Evolutionary conservation across 2,329 filamentous ascomycete genomes (phyloP).

Genomic region (Colletotrichum navitas): DNA sequence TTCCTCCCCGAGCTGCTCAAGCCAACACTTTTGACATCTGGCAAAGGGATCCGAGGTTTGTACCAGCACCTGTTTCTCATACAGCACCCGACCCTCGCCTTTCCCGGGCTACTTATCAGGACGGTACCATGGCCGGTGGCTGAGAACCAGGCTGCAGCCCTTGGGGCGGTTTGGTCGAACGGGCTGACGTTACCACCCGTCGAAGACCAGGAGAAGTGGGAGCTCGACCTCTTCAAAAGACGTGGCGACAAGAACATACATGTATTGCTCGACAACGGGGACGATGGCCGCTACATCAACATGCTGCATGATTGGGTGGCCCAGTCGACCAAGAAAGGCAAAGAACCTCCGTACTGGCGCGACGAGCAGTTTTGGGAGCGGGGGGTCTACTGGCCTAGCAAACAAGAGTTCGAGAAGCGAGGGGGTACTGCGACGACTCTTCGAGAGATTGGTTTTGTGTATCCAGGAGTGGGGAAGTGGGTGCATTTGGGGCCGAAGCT

Average conservation of each 20-base stretch:
- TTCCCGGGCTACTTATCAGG: slow-evolving; percentile 81
- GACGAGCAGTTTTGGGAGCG: slow-evolving; percentile 80
- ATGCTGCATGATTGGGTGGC: slow-evolving; percentile 72
- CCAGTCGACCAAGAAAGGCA: slow-evolving; percentile 66
- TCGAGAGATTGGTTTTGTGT: slow-evolving; percentile 50
- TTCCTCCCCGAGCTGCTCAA: slow-evolving; percentile 63
- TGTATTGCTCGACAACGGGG: slow-evolving; percentile 61
- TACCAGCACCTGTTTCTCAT: slow-evolving; percentile 87
- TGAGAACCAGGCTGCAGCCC: slow-evolving; percentile 82
- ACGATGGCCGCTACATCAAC: slow-evolving; percentile 79
- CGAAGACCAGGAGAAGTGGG: slow-evolving; percentile 78
- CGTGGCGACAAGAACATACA: slow-evolving; percentile 59
- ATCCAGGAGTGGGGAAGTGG: slow-evolving; percentile 39
- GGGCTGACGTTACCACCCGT: slow-evolving; percentile 72
- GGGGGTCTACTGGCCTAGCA: slow-evolving; percentile 75
- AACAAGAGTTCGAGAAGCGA: slow-evolving; percentile 75
- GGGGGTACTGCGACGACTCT: slow-evolving; percentile 75
- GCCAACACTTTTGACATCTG: slow-evolving; percentile 72
- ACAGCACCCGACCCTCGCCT: slow-evolving; percentile 81
- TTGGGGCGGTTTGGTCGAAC: slow-evolving; percentile 83
- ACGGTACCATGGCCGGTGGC: slow-evolving; percentile 89
- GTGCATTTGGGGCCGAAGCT: slow-evolving; percentile 13
- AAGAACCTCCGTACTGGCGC: slow-evolving; percentile 79
- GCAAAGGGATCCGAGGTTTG: slow-evolving; percentile 76
- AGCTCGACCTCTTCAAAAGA: slow-evolving; percentile 67